A percentile compares a stretch with the other conserved stretches of the same genome.
These are phyloP conservation scores for Syncephalastrum contaminatum DNA, from an alignment of 371 early-diverging fungal genomes.

Conservation along the genomic window DNA sequence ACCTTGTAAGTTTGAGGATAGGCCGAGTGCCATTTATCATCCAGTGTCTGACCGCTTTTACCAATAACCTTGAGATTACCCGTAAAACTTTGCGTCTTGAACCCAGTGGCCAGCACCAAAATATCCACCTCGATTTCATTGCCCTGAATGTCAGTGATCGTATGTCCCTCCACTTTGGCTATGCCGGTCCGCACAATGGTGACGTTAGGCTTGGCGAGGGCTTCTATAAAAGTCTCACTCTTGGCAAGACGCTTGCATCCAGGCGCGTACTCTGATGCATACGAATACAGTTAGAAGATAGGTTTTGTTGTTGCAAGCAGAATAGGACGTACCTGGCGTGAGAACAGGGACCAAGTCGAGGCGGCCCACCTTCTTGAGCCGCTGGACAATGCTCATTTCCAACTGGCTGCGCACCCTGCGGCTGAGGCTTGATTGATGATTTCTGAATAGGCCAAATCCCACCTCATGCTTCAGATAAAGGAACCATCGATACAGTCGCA, in stretches of 20 bases:
- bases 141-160: constrained; percentile 36
- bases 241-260: constrained; percentile 53
- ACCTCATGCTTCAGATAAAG: too few species aligned
- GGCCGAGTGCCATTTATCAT: constrained; percentile 14
- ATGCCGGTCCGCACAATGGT: constrained; percentile 41
- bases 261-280: constrained; percentile 11
- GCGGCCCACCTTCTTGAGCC: too few species aligned
- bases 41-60: neutral
- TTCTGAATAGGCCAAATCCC: too few species aligned
- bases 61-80: constrained; percentile 18
- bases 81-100: constrained; percentile 38
- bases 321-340: too few species aligned
- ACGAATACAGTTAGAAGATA: too few species aligned
- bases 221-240: constrained; percentile 48
- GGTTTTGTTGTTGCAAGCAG: too few species aligned
- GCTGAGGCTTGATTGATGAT: too few species aligned
- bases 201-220: constrained; percentile 40
- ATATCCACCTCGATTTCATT: constrained; percentile 43
- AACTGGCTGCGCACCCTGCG: too few species aligned
- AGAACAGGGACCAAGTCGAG: too few species aligned
- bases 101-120: constrained; percentile 61
- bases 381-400: too few species aligned
- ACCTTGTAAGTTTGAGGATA: constrained; percentile 22
- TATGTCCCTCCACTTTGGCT: constrained; percentile 30
- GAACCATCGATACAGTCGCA: too few species aligned